These are phyloP conservation scores for Diplodia scrobiculata DNA, from an alignment of 2,329 filamentous ascomycete genomes.

Conservation along the genomic window DNA sequence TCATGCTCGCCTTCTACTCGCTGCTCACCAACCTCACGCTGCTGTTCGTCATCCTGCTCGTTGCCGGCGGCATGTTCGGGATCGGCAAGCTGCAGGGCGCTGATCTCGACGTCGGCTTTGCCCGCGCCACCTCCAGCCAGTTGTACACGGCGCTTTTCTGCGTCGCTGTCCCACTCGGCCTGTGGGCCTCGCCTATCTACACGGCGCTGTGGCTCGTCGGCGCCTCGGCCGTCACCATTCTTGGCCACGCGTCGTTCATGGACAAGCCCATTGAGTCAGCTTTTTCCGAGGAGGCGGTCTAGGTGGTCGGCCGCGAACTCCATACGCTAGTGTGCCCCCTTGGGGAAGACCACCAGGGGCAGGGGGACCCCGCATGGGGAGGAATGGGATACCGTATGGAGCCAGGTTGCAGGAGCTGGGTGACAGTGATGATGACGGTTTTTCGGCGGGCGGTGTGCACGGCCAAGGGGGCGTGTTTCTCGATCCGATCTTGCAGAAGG, in stretches of 20 bases:
- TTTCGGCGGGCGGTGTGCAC: background rate
- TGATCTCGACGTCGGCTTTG: conserved; percentile 82
- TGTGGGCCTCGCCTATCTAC: conserved; percentile 80
- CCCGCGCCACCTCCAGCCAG: conserved; percentile 84
- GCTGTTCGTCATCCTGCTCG: conserved; percentile 88
- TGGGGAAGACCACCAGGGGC: conserved; percentile 99
- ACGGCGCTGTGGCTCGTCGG: conserved; percentile 95
- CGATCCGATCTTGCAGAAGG: conserved; percentile 44
- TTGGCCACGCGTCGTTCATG: conserved; percentile 93
- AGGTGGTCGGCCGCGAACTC: conserved; percentile 99
- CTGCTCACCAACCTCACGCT: conserved; percentile 83
- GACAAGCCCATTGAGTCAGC: conserved; percentile 99
- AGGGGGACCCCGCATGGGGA: conserved; percentile 55
- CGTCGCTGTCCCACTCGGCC: conserved; percentile 78
- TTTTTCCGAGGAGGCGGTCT: conserved; percentile 99
- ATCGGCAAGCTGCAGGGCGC: conserved; percentile 88
- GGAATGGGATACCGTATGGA: conserved; percentile 35
- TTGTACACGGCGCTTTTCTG: conserved; percentile 87
- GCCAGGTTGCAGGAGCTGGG: conserved; percentile 65
- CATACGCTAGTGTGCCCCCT: conserved; percentile 75
- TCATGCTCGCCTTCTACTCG: conserved; percentile 95
- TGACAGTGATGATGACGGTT: conserved; percentile 54
- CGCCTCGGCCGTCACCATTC: conserved; percentile 87
- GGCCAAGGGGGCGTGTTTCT: conserved; percentile 47
- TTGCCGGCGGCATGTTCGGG: conserved; percentile 82